phyloP scores from a whole-genome alignment of 805 yeast species.

The Scheffersomyces lignosus region DNA sequence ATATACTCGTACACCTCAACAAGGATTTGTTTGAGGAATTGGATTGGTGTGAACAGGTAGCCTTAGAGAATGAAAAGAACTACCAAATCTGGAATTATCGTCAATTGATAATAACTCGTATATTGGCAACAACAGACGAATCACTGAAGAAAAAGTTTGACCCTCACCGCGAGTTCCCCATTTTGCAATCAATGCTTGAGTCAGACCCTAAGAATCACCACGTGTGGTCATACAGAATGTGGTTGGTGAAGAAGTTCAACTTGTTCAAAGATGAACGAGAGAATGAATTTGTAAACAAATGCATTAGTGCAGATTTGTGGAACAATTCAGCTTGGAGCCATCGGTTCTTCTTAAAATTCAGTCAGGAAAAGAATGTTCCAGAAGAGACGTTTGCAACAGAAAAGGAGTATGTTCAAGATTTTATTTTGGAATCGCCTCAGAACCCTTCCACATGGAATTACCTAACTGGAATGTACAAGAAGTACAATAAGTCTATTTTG shows the following conservation, averaged over 20 bases:
- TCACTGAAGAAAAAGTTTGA: conserved; percentile 23
- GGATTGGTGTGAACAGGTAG: conserved; percentile 76
- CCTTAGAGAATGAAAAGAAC: conserved; percentile 79
- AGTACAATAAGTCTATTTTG: conserved; percentile 21
- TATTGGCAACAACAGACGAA: conserved; percentile 19
- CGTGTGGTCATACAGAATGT: conserved; percentile 90
- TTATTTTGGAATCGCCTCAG: conserved; percentile 66
- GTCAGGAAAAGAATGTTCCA: conserved; percentile 13
- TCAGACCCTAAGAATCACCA: conserved; percentile 91
- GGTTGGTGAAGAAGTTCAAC: conserved; percentile 66
- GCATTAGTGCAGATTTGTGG: conserved; percentile 63
- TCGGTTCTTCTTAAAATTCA: conserved; percentile 59
- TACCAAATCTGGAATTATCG: conserved; percentile 98
- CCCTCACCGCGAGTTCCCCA: conserved; percentile 60
- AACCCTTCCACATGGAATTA: conserved; percentile 90
- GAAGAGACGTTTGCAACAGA: conserved; percentile 43
- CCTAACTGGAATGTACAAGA: conserved; percentile 54
- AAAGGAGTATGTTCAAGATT: conserved; percentile 46
- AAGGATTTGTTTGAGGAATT: conserved; percentile 54
- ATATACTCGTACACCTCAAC: conserved; percentile 44
- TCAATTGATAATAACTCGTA: conserved; percentile 54
- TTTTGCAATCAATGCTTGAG: conserved; percentile 65
- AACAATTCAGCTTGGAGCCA: conserved; percentile 96
- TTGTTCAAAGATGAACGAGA: conserved; percentile 50
- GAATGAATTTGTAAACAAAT: conserved; percentile 45